Conservation (phyloP, 495 filamentous ascomycete species). For the Aspergillus panamensis region DNA sequence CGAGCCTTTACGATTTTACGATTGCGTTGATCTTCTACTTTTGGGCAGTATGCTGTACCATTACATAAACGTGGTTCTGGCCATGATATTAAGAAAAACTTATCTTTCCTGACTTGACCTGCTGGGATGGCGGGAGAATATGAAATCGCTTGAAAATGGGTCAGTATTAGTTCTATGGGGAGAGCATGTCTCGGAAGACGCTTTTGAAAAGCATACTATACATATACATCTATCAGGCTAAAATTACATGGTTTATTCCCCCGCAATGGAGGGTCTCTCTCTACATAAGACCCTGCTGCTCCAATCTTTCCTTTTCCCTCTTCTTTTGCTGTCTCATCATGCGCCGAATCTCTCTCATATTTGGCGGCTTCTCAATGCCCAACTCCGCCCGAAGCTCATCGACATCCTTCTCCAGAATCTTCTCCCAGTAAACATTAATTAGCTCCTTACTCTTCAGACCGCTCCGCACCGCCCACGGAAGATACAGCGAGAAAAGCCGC, state of each 20-base stretch:
- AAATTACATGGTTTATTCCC: neutral
- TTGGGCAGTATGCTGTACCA: neutral
- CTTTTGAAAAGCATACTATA: conserved; percentile 10
- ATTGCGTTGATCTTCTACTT: neutral
- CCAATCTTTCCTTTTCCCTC: conserved; percentile 53
- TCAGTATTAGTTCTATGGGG: too few relatives aligned
- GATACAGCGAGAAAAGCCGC: conserved; percentile 69
- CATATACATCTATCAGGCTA: conserved; percentile 15
- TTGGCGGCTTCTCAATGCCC: conserved; percentile 83
- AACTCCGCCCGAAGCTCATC: conserved; percentile 67
- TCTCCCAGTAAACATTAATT: conserved; percentile 98
- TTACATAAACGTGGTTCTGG: neutral
- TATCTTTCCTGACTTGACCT: neutral
- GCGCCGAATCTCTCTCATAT: conserved; percentile 77
- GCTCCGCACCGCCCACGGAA: conserved; percentile 88
- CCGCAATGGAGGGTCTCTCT: too few relatives aligned
- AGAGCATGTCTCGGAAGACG: neutral
- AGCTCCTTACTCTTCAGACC: conserved; percentile 73
- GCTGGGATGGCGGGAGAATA: neutral
- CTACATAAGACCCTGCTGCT: conserved; percentile 25
- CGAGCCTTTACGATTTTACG: neutral
- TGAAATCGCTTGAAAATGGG: neutral
- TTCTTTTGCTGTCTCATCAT: conserved; percentile 64
- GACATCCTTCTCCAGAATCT: conserved; percentile 84
- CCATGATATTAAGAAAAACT: too few relatives aligned